Evolutionary conservation across 305 asterid genomes (phyloP), one percentile per base, ranked within the genome.

Genomic region (Fraxinus latifolia): DNA sequence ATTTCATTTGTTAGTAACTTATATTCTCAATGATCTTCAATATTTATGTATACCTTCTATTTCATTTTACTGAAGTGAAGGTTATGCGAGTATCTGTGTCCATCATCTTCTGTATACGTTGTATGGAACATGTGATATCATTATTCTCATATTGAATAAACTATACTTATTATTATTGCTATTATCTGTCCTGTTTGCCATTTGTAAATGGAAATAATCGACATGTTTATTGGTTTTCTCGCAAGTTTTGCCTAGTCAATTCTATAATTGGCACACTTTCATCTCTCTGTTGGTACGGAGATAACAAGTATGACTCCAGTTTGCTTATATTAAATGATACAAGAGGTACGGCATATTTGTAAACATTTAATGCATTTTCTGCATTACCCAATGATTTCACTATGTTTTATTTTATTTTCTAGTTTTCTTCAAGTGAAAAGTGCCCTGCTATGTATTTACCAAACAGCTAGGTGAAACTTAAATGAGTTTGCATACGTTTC

Each of bases 381-480:
- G 67, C 23, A 21, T 60, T 60, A 21, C 71, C 32, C 32, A 60
- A 37, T 74, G 65, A 21, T 75, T 11, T 75, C 9, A 0, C 6
- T 31, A 11, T n/a, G 50, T 21, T 75, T 39, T 42, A 42, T 23
- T 53, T 75, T 42, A 21, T 75, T 75, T 53, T 23, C 19, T 58
- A 32, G 80, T 34, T 31, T 53, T 77, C 53, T 74, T 53, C 21
- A 6, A 3, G 68, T 62, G 42, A 32, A 34, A 65, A 27, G 55
- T 42, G 31, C 3, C 65, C 21, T 33, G 29, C 3, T 50, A 15
- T 3, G 21, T 25, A 33, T 47, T 0, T 11, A 33, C 80, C 44
- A 15, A 65, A 76, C 34, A 68, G 27, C 83, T 68, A 36, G 71
- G 21, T 67, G 27, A 8, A 8, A 77, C 36, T 70, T 83, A 67